Base-by-base conservation (phyloP, 129 eudicot genomes). In the Flaveria bidentis region DNA sequence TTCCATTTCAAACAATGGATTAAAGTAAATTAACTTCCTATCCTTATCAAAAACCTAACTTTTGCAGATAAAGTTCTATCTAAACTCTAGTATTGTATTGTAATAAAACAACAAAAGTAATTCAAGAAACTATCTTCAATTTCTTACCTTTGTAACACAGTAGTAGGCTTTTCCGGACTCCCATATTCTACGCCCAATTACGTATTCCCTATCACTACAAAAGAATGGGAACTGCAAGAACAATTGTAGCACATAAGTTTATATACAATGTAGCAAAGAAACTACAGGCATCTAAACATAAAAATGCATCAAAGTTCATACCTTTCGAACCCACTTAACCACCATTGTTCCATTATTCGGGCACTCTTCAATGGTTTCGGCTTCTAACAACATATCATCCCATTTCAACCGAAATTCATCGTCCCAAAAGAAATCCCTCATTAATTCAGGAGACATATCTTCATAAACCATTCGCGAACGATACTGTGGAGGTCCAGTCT, bases 361-460 rank as follows among this genome's bases (percentile, higher is more conserved):
- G 84, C 91, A 89, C 52, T 86, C 91, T 61, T 92, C 96, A 71
- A 90, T 62, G 51, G 96, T 92, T 73, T 90, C 86, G 16, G 96
- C 88, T 47, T 85, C 82, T 46, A 82, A 41, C 39, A 92, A 83
- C 98, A 92, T 92, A 69, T 92, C 96, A 82, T 90, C 98, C 98
- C 98, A 92, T 71, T 90, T 90, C 61, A 80, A 44, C 71, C 98
- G 83, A 71, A 88, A 88, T 30, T 90, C 98, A 78, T 92, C 93
- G 62, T 92, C 98, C 98, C 98, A 92, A 68, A 90, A 92, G 75
- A 92, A 92, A 82, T 92, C 98, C 87, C 96, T 86, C 79, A 90
- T 77, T 82, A 92, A 68, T 83, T 92, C 98, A 18, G 98, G 93
- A 50, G 92, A 72, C 22, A 82, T 82, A 82, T 92, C 88, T 87